phyloP scores from a whole-genome alignment of 305 asterid species.

The Ajuga reptans region DNA sequence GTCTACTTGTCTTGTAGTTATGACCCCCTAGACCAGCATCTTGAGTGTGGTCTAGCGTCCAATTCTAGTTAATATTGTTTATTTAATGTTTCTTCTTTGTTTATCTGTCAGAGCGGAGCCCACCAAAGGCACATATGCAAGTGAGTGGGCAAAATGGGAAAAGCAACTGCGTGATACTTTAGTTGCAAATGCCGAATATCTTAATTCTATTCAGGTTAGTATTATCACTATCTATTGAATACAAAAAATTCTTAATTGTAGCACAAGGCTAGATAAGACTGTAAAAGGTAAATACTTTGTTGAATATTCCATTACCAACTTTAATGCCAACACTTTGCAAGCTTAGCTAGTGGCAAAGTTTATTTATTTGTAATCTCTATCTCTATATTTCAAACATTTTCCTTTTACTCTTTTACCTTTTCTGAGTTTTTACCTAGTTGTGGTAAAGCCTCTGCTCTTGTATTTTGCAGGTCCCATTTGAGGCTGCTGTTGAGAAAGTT shows the following conservation, averaged over 20 bases:
- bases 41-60: constrained; percentile 1
- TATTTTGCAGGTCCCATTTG: constrained; percentile 65
- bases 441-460: not conserved
- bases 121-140: constrained; percentile 62
- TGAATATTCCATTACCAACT: not conserved
- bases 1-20: not conserved
- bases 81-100: constrained; percentile 5
- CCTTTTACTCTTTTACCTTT: not conserved
- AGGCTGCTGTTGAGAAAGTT: constrained; percentile 51
- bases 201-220: constrained; percentile 78
- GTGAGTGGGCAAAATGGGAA: constrained; percentile 91
- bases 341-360: not conserved
- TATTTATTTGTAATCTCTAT: not conserved
- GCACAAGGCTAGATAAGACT: not conserved
- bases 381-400: not conserved
- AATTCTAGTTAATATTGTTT: constrained; percentile 6
- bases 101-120: constrained; percentile 61
- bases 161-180: constrained; percentile 56
- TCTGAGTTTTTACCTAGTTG: not conserved
- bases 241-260: not conserved
- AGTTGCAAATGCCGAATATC: constrained; percentile 53
- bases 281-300: not conserved
- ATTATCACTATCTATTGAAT: not conserved
- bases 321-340: not conserved
- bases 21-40: not conserved